phyloP scores from a whole-genome alignment of 208 protist species.

The Leishmania mexicana region DNA sequence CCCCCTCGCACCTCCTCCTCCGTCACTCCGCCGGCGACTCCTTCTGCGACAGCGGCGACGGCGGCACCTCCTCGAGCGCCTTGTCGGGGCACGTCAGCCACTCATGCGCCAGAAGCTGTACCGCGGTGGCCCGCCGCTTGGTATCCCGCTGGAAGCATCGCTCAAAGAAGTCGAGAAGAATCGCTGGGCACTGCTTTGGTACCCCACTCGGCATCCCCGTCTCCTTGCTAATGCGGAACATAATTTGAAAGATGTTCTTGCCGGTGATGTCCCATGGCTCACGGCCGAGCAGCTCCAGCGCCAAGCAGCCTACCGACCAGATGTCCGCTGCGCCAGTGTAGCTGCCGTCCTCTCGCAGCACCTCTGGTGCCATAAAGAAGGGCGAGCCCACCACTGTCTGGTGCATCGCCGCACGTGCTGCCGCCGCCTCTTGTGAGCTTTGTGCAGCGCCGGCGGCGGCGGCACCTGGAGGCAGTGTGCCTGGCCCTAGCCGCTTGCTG shows the following conservation, averaged over 20 bases:
- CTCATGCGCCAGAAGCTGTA: conserved; percentile 65
- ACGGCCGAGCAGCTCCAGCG: conserved; percentile 86
- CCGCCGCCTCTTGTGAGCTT: background rate
- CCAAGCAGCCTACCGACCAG: conserved; percentile 88
- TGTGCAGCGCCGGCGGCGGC: background rate
- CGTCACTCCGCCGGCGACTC: background rate
- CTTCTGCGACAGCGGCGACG: background rate
- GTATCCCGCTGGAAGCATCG: conserved; percentile 75
- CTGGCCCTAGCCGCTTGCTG: conserved; percentile 82
- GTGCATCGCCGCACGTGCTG: conserved; percentile 40
- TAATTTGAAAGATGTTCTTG: conserved; percentile 77
- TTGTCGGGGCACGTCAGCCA: conserved; percentile 83
- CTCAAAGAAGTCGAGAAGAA: conserved; percentile 67
- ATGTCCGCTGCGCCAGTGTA: conserved; percentile 85
- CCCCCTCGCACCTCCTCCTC: background rate
- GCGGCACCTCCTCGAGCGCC: conserved; percentile 72
- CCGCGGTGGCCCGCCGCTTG: conserved; percentile 58
- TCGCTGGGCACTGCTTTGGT: conserved; percentile 56
- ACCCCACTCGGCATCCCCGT: conserved; percentile 77
- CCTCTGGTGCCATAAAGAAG: conserved; percentile 92
- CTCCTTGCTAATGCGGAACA: conserved; percentile 77
- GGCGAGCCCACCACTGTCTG: conserved; percentile 87
- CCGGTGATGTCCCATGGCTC: conserved; percentile 66
- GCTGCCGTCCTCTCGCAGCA: conserved; percentile 58
- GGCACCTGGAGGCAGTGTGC: background rate